Evolutionary conservation across 345 rosid genomes (phyloP).

Genomic region (Mallotus nudiflorus): DNA sequence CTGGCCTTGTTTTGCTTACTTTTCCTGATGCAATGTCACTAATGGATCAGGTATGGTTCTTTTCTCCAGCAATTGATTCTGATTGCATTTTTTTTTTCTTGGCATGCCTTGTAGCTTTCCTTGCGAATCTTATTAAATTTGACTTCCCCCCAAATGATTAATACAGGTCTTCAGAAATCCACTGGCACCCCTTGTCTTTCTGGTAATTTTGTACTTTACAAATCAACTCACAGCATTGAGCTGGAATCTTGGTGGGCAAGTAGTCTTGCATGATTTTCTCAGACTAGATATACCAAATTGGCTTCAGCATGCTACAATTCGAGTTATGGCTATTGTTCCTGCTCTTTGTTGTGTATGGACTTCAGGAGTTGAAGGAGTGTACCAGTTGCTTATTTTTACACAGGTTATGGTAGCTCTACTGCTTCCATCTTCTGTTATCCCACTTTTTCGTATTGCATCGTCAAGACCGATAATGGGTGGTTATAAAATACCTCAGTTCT

Average conservation of each 20-base stretch:
- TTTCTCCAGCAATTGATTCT: constrained; percentile 8
- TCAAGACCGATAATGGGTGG: constrained; percentile 84
- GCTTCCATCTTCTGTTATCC: constrained; percentile 90
- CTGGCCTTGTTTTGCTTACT: constrained; percentile 74
- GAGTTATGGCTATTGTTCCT: constrained; percentile 79
- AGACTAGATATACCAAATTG: constrained; percentile 81
- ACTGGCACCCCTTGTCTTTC: constrained; percentile 51
- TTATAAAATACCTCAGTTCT: constrained; percentile 71
- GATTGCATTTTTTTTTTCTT: constrained; percentile 1
- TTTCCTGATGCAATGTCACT: constrained; percentile 89
- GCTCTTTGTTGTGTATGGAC: constrained; percentile 86
- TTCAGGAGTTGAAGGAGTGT: constrained; percentile 87
- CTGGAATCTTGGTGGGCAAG: constrained; percentile 84
- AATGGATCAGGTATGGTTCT: constrained; percentile 74
- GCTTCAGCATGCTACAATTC: constrained; percentile 86
- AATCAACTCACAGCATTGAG: constrained; percentile 75
- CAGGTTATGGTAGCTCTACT: constrained; percentile 85
- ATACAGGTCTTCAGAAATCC: constrained; percentile 74
- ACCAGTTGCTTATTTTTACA: constrained; percentile 72
- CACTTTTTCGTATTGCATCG: constrained; percentile 84
- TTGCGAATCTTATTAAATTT: constrained; percentile 12
- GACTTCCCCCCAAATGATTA: constrained; percentile 8
- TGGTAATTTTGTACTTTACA: constrained; percentile 61
- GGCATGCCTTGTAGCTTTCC: background rate
- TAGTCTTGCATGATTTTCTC: constrained; percentile 70